phyloP scores from a whole-genome alignment of 257 asterid genomes.

The Jaltomata sinuosa region DNA sequence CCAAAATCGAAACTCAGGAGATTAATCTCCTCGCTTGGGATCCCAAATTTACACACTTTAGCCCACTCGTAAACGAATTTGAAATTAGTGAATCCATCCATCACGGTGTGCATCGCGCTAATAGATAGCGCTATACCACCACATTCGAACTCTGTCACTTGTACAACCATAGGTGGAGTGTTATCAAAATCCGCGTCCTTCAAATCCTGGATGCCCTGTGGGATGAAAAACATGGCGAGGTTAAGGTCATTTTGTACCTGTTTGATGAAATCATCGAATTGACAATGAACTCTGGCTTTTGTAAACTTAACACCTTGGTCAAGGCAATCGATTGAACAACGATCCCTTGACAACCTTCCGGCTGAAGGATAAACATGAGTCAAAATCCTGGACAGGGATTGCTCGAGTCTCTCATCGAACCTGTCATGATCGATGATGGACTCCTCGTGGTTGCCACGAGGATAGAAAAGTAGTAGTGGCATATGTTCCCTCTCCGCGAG shows the following conservation, averaged over 20 bases:
- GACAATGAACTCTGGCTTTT: constrained; percentile 7
- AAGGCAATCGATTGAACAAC: constrained; percentile 17
- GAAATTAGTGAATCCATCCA: not conserved
- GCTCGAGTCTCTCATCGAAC: constrained; percentile 5
- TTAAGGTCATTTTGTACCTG: not conserved
- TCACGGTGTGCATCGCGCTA: not conserved
- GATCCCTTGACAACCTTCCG: constrained; percentile 15
- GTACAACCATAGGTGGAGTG: not conserved
- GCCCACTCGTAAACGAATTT: constrained; percentile 11
- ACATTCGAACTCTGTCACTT: constrained; percentile 3
- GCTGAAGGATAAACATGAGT: constrained; percentile 27
- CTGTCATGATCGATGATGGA: not conserved
- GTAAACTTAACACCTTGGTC: constrained; percentile 27
- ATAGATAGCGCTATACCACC: constrained; percentile 4
- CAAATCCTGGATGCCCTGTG: not conserved
- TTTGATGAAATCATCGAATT: not conserved
- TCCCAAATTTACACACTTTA: not conserved
- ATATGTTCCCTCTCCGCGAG: constrained; percentile 8
- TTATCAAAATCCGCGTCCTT: not conserved
- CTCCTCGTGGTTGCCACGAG: not conserved
- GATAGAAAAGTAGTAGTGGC: constrained; percentile 29
- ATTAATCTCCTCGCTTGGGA: not conserved
- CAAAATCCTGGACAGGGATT: constrained; percentile 23
- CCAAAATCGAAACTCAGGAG: not conserved
- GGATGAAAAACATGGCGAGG: not conserved